Percentiles rank a stretch among this genome's conserved stretches.
These are phyloP conservation scores for Neurospora discreta DNA, from an alignment of 495 filamentous ascomycete genomes.

Conservation along the genomic window DNA sequence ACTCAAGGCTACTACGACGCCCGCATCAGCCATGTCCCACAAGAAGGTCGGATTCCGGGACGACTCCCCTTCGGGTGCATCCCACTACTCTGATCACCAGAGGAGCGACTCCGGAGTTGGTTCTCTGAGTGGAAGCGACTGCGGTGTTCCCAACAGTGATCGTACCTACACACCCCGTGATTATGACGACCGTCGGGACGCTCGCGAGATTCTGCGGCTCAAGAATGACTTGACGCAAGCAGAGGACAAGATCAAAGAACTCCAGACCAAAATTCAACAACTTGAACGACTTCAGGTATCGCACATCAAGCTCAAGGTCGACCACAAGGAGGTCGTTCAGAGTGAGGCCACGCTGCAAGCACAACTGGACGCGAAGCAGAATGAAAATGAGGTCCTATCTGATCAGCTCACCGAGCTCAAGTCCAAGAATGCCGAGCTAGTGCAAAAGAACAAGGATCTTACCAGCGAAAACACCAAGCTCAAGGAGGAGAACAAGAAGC, in stretches of 20 bases:
- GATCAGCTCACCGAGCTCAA: background rate
- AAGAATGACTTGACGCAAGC: constrained; percentile 9
- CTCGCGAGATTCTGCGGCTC: constrained; percentile 13
- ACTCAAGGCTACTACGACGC: background rate
- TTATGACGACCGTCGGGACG: constrained; percentile 13
- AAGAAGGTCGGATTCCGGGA: constrained; percentile 25
- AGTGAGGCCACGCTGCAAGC: constrained; percentile 59
- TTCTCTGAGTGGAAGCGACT: constrained; percentile 25
- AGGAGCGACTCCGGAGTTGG: constrained; percentile 26
- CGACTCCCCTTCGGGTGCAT: constrained; percentile 19
- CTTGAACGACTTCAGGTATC: constrained; percentile 20
- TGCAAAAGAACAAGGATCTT: constrained; percentile 76
- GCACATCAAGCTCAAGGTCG: constrained; percentile 40
- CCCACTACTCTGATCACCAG: constrained; percentile 19
- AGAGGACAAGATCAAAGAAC: constrained; percentile 11
- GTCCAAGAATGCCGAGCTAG: constrained; percentile 50
- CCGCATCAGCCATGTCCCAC: constrained; percentile 14
- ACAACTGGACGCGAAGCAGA: constrained; percentile 71
- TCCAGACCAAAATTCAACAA: background rate
- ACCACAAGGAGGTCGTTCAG: constrained; percentile 48
- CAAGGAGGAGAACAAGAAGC: constrained; percentile 67
- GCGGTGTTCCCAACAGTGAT: constrained; percentile 16
- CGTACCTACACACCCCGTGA: constrained; percentile 10
- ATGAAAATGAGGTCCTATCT: constrained; percentile 56
- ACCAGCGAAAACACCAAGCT: constrained; percentile 80